Percentiles rank a stretch among this genome's conserved stretches.
Conservation (phyloP, 1,284 basidiomycete species). For the Malassezia nana region DNA sequence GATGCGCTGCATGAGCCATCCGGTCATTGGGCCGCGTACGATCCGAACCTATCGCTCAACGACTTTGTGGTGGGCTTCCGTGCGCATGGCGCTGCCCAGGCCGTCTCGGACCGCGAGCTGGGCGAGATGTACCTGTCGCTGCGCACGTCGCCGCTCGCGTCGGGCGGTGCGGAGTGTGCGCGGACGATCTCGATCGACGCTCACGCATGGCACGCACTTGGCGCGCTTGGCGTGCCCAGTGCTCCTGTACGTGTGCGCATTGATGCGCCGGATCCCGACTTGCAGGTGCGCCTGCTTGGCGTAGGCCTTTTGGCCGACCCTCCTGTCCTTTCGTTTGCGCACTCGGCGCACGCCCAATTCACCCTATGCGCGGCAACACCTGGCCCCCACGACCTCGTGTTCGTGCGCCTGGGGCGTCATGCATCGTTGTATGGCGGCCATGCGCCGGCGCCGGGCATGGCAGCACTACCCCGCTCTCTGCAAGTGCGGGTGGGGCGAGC, state of each 20-base stretch:
- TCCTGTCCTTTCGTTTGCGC: constrained; percentile 33
- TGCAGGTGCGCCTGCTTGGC: constrained; percentile 37
- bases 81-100: constrained; percentile 23
- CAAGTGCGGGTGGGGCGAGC: background rate
- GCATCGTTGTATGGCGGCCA: constrained; percentile 25
- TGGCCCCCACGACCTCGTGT: constrained; percentile 30
- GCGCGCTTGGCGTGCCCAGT: constrained; percentile 32
- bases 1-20: constrained; percentile 47
- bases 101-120: constrained; percentile 39
- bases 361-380: constrained; percentile 32
- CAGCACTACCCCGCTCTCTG: constrained; percentile 7
- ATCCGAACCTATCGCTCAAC: constrained; percentile 17
- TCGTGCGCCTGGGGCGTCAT: constrained; percentile 34
- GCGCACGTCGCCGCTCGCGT: constrained; percentile 27
- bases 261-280: constrained; percentile 32
- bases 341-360: constrained; percentile 26
- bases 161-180: constrained; percentile 23
- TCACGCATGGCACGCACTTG: constrained; percentile 23
- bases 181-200: constrained; percentile 26
- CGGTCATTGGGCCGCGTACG: constrained; percentile 25
- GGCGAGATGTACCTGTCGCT: constrained; percentile 33
- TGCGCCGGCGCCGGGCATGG: background rate
- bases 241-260: constrained; percentile 36
- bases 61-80: constrained; percentile 34
- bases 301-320: constrained; percentile 37